phyloP scores from a whole-genome alignment of 1,284 basidiomycete genomes.

The Cryptococcus sp. region DNA sequence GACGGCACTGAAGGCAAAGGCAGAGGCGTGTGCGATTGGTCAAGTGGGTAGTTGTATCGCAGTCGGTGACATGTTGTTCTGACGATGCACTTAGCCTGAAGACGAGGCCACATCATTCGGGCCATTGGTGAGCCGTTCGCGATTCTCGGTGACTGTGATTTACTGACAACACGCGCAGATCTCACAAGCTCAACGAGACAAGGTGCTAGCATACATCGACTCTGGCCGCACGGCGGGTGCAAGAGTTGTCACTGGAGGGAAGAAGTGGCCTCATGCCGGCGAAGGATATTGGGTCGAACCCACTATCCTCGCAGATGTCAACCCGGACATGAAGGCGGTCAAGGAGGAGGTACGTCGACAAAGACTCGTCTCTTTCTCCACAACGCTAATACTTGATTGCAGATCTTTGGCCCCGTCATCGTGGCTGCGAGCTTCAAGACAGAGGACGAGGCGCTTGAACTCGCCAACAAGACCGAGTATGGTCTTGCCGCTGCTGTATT shows the following conservation, averaged over 20 bases:
- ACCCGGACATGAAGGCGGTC: conserved; percentile 40
- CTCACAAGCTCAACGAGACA: conserved; percentile 81
- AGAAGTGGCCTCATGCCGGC: conserved; percentile 46
- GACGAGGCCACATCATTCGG: conserved; percentile 73
- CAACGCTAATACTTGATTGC: conserved; percentile 1
- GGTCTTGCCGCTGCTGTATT: conserved; percentile 87
- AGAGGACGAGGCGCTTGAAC: conserved; percentile 58
- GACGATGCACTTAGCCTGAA: conserved; percentile 58
- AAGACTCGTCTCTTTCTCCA: neutral
- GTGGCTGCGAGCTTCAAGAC: conserved; percentile 52
- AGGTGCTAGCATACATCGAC: conserved; percentile 86
- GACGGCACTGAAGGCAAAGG: conserved; percentile 64
- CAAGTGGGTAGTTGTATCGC: conserved; percentile 48
- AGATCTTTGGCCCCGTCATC: conserved; percentile 61
- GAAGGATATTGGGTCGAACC: conserved; percentile 53
- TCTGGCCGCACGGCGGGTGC: conserved; percentile 83
- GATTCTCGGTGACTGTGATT: neutral
- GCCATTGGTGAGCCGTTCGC: conserved; percentile 58
- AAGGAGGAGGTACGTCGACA: conserved; percentile 40
- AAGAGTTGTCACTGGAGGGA: conserved; percentile 73
- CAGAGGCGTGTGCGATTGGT: conserved; percentile 71
- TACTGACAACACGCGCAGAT: conserved; percentile 56
- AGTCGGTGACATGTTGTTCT: neutral
- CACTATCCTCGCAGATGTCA: conserved; percentile 50
- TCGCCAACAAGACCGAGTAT: conserved; percentile 82